Percentiles rank a stretch among this genome's conserved stretches.
These are phyloP conservation scores for Aschersonia sp. DNA, from an alignment of 2,329 filamentous ascomycete genomes.

Conservation along the genomic window DNA sequence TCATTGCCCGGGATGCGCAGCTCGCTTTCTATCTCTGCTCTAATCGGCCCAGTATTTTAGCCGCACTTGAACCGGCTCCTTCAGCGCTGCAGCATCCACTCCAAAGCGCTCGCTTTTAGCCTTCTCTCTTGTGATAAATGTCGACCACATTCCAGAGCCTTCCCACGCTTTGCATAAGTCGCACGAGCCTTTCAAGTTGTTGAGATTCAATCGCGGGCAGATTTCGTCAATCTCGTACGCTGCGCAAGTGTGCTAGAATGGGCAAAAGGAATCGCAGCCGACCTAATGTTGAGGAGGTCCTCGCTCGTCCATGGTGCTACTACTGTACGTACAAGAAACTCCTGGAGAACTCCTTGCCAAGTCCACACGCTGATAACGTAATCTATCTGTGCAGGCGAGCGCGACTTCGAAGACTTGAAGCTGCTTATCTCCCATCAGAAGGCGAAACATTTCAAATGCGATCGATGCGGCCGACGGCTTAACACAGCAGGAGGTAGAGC, in stretches of 20 bases:
- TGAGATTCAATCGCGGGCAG: too few relatives aligned
- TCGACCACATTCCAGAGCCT: too few relatives aligned
- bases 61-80: too few relatives aligned
- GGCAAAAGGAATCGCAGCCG: conserved; percentile 83
- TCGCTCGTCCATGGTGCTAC: conserved; percentile 88
- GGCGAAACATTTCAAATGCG: conserved; percentile 98
- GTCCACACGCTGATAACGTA: conserved; percentile 10
- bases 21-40: too few relatives aligned
- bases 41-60: too few relatives aligned
- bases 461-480: conserved; percentile 71
- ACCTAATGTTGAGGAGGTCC: conserved; percentile 76
- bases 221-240: background rate
- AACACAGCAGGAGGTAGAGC: conserved; percentile 83
- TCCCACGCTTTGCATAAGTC: too few relatives aligned
- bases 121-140: too few relatives aligned
- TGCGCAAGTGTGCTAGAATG: conserved; percentile 30
- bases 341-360: background rate
- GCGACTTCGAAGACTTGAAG: conserved; percentile 95
- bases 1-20: too few relatives aligned
- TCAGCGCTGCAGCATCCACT: too few relatives aligned
- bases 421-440: conserved; percentile 96
- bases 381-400: conserved; percentile 43
- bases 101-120: too few relatives aligned
- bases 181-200: too few relatives aligned
- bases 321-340: conserved; percentile 50